Evolutionary conservation across 2,329 filamentous ascomycete genomes (phyloP).

Genomic region (Huntiella decipiens): DNA sequence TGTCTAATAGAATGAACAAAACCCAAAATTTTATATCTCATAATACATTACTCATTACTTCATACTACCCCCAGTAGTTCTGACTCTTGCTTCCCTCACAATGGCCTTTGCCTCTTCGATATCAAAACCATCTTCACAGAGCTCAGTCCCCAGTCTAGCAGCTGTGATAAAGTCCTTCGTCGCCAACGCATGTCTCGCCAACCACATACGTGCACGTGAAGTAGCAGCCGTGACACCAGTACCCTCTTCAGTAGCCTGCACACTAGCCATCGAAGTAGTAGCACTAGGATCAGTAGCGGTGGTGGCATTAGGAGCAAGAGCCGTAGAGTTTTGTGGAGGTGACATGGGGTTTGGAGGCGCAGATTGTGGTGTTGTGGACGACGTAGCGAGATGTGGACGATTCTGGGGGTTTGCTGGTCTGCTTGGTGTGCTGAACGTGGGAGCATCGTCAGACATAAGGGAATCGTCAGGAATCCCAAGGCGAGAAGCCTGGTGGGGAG

Average conservation of each 20-base stretch:
- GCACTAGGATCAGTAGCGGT: too few relatives aligned
- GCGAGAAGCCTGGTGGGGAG: background rate
- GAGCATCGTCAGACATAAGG: slow-evolving; percentile 16
- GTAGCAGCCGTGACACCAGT: slow-evolving; percentile 83
- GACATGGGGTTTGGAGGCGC: background rate
- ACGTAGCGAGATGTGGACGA: background rate
- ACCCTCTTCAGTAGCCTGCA: slow-evolving; percentile 26
- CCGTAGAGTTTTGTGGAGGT: background rate
- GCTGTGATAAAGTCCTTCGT: slow-evolving; percentile 57
- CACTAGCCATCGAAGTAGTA: slow-evolving; percentile 7
- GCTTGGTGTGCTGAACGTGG: background rate
- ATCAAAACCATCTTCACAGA: slow-evolving; percentile 90
- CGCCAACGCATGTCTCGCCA: slow-evolving; percentile 64
- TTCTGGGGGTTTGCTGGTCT: background rate
- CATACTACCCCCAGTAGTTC: slow-evolving; percentile 16
- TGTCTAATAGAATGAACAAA: too few relatives aligned
- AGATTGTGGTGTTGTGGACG: background rate
- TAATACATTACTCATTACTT: too few relatives aligned
- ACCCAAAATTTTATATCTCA: too few relatives aligned
- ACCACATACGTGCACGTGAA: slow-evolving; percentile 82
- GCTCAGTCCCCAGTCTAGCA: slow-evolving; percentile 65
- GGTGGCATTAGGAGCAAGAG: too few relatives aligned
- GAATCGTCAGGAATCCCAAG: slow-evolving; percentile 1
- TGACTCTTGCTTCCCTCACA: slow-evolving; percentile 65
- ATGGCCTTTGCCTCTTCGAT: slow-evolving; percentile 93